phyloP scores from a whole-genome alignment of 1,139 yeast genomes.

The Nematodospora anomalae region DNA sequence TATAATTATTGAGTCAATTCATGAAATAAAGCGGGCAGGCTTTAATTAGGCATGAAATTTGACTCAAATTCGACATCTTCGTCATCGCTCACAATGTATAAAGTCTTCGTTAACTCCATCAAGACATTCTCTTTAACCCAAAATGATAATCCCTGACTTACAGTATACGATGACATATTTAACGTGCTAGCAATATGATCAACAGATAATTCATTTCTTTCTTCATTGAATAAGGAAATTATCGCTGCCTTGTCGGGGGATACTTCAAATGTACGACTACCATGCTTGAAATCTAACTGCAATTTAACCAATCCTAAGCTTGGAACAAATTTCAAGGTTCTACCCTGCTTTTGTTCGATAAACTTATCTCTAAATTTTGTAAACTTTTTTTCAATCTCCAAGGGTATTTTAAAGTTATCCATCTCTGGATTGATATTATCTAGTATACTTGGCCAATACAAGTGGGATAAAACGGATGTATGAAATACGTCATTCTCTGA shows the following conservation, averaged over 20 bases:
- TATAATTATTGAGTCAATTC: too few species aligned
- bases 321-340: conserved; percentile 59
- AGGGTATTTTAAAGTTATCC: conserved; percentile 49
- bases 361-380: conserved; percentile 45
- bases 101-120: conserved; percentile 30
- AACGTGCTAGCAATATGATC: conserved; percentile 27
- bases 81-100: conserved; percentile 23
- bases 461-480: conserved; percentile 43
- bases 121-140: conserved; percentile 61
- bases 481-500: conserved; percentile 20
- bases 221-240: conserved; percentile 52
- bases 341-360: conserved; percentile 49
- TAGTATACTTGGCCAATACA: conserved; percentile 53
- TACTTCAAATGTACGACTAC: conserved; percentile 44
- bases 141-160: conserved; percentile 42
- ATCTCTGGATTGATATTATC: conserved; percentile 30
- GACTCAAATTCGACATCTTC: conserved; percentile 6
- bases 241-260: conserved; percentile 72
- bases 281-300: conserved; percentile 52
- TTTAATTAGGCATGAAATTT: conserved; percentile 1
- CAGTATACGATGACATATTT: conserved; percentile 40
- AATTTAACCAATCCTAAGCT: conserved; percentile 64
- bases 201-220: conserved; percentile 24
- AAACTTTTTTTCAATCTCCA: conserved; percentile 34
- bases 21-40: too few species aligned